These are phyloP conservation scores for Septoria linicola DNA, from an alignment of 2,329 filamentous ascomycete genomes.

Conservation along the genomic window DNA sequence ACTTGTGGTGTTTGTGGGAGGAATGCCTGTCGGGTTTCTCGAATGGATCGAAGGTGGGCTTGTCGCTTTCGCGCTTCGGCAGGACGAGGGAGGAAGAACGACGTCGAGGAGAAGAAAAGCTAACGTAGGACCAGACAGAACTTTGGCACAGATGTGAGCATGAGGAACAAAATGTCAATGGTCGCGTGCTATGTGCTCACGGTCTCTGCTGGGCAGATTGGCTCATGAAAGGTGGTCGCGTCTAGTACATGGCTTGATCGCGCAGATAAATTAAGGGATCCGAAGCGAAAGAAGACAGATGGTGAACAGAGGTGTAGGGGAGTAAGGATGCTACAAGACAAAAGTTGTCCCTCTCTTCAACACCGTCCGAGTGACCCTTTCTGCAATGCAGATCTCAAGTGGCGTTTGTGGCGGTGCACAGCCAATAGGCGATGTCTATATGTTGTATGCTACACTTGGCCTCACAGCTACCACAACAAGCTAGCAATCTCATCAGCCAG, in stretches of 20 bases:
- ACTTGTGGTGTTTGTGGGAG: conserved; percentile 26
- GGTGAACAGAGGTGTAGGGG: too few relatives aligned
- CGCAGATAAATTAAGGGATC: too few relatives aligned
- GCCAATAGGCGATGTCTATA: not conserved
- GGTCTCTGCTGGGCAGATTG: conserved; percentile 10
- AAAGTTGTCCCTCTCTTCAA: conserved; percentile 3
- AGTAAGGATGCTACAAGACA: not conserved
- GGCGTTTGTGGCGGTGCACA: not conserved
- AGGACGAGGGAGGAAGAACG: conserved; percentile 54
- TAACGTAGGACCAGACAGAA: conserved; percentile 54
- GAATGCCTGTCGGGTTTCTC: conserved; percentile 49
- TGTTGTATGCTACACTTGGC: not conserved
- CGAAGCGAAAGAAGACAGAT: too few relatives aligned
- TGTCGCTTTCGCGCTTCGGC: conserved; percentile 39
- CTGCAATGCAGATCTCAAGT: conserved; percentile 1
- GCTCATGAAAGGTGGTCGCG: conserved; percentile 7
- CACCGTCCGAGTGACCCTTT: conserved; percentile 3
- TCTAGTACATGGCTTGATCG: conserved; percentile 7
- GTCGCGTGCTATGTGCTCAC: not conserved
- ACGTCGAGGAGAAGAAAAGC: conserved; percentile 48
- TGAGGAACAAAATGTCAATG: not conserved
- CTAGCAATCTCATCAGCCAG: conserved; percentile 35
- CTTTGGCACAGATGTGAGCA: not conserved
- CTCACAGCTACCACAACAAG: conserved; percentile 25
- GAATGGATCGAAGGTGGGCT: conserved; percentile 42